Conservation (phyloP, 352 stramenopile genomes). For the Globisporangium alternatum region DNA sequence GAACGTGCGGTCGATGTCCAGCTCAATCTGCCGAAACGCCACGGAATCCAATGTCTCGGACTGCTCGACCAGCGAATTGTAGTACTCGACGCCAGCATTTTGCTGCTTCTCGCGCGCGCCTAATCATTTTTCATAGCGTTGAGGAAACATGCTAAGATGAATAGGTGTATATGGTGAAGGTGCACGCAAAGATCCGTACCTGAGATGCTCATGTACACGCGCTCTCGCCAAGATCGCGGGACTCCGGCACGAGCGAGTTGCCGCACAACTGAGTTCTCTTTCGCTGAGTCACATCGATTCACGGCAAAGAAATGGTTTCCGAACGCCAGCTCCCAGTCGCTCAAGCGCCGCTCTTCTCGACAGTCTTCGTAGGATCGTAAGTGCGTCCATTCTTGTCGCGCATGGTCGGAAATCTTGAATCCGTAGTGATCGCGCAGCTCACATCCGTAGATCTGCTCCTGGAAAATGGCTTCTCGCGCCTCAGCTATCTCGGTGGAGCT, state of each 20-base stretch:
- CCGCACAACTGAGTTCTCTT: slow-evolving; percentile 27
- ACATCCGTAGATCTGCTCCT: slow-evolving; percentile 29
- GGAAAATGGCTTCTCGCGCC: slow-evolving; percentile 34
- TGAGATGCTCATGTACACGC: slow-evolving; percentile 73
- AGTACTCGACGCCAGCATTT: slow-evolving; percentile 49
- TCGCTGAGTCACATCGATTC: slow-evolving; percentile 6
- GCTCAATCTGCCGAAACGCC: slow-evolving; percentile 79
- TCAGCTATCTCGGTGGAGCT: background rate
- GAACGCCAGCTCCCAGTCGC: slow-evolving; percentile 59
- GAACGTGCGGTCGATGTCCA: slow-evolving; percentile 87
- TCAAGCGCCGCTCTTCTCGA: slow-evolving; percentile 60
- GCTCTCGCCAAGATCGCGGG: slow-evolving; percentile 56
- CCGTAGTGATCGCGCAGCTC: slow-evolving; percentile 59
- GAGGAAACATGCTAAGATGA: background rate
- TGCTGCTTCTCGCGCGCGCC: slow-evolving; percentile 53
- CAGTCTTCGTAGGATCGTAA: slow-evolving; percentile 74
- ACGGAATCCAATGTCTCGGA: slow-evolving; percentile 41
- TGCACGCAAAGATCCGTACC: slow-evolving; percentile 16
- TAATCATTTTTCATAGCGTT: background rate
- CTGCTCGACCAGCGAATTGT: slow-evolving; percentile 43
- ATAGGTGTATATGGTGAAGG: background rate
- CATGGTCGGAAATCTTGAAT: slow-evolving; percentile 50
- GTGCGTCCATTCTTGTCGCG: slow-evolving; percentile 47
- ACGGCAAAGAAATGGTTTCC: slow-evolving; percentile 36
- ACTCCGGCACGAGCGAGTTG: slow-evolving; percentile 49